Percentiles rank a stretch among this genome's conserved stretches.
phyloP scores from a whole-genome alignment of 148 eudicot species.

The Selenicereus undatus region DNA sequence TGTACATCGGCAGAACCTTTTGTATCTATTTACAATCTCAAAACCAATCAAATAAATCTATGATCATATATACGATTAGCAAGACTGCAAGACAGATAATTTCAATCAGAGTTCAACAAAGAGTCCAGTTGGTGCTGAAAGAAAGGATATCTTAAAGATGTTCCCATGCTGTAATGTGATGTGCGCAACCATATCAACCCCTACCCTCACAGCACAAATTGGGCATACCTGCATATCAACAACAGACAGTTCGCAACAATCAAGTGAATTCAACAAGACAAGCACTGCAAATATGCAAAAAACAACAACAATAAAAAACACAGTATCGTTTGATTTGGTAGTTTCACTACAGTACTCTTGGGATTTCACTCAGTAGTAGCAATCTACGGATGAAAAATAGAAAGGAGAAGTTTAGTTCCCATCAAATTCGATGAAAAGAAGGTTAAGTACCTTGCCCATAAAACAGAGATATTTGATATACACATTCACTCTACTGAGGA shows the following conservation, averaged over 20 bases:
- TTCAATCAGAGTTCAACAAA: background rate
- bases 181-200: slow-evolving; percentile 95
- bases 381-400: too few species aligned
- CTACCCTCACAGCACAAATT: slow-evolving; percentile 84
- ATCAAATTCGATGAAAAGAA: too few species aligned
- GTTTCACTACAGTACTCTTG: too few species aligned
- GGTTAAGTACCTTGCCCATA: too few species aligned
- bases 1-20: background rate
- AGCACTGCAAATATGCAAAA: background rate
- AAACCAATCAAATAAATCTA: background rate
- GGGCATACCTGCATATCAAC: slow-evolving; percentile 79
- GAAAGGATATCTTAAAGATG: slow-evolving; percentile 94
- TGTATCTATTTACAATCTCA: background rate
- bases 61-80: background rate
- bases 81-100: background rate
- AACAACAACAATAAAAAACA: background rate
- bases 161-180: slow-evolving; percentile 90
- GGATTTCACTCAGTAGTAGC: too few species aligned
- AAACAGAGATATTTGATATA: too few species aligned
- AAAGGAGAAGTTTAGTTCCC: too few species aligned
- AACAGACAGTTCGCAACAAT: slow-evolving; percentile 15
- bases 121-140: background rate
- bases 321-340: too few species aligned
- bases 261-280: slow-evolving; percentile 1
- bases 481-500: too few species aligned